phyloP scores from a whole-genome alignment of 2,329 filamentous ascomycete species.

The Sordariomycetes sp. region DNA sequence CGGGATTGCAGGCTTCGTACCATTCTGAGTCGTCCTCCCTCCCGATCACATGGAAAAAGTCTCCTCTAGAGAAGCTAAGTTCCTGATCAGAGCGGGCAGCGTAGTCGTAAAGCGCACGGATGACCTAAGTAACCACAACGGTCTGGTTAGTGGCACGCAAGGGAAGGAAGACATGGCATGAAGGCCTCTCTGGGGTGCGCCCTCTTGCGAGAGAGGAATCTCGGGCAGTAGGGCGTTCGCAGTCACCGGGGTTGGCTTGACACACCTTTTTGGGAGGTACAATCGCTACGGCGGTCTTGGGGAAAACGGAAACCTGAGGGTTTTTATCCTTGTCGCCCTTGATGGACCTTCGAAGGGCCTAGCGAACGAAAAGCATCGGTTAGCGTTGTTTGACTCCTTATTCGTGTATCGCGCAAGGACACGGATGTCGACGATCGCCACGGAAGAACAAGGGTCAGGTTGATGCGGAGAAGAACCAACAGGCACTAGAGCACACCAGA shows the following conservation, averaged over 20 bases:
- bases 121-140: constrained; percentile 54
- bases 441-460: not conserved
- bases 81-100: constrained; percentile 66
- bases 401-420: not conserved
- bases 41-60: constrained; percentile 97
- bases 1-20: constrained; percentile 97
- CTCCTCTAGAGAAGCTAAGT: constrained; percentile 84
- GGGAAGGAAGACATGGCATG: not conserved
- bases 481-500: not conserved
- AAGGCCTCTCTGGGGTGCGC: not conserved
- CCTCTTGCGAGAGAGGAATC: not conserved
- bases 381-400: constrained; percentile 16
- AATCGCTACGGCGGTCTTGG: constrained; percentile 80
- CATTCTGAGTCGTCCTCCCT: constrained; percentile 90
- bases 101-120: constrained; percentile 93
- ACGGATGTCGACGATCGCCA: not conserved
- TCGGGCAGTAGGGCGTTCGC: not conserved
- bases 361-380: constrained; percentile 30
- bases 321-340: constrained; percentile 73
- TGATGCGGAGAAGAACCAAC: not conserved
- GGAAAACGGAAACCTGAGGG: constrained; percentile 64
- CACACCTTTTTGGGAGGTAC: constrained; percentile 84
- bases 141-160: not conserved
- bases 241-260: not conserved
- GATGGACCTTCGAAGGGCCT: constrained; percentile 79